A percentile compares a stretch with the other conserved stretches of the same genome.
phyloP scores from a whole-genome alignment of 2,329 filamentous ascomycete genomes.

The Furcasterigmium furcatum region DNA sequence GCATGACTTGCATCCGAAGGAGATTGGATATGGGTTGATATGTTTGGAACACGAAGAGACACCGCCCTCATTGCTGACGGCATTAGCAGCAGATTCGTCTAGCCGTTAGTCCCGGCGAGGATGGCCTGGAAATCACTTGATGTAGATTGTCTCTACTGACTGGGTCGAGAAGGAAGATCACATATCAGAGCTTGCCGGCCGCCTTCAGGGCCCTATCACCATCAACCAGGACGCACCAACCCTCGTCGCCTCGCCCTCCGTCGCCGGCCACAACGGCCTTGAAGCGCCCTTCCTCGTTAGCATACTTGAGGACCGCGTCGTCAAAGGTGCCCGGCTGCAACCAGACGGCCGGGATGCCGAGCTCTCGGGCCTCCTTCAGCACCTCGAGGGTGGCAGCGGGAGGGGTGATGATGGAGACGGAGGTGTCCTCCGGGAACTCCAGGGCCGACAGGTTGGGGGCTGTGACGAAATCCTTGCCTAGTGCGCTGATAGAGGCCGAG shows the following conservation, averaged over 20 bases:
- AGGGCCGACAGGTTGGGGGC: slow-evolving; percentile 64
- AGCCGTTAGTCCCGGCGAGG: no score
- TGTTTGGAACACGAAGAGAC: no score
- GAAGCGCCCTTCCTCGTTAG: slow-evolving; percentile 58
- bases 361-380: slow-evolving; percentile 71
- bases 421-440: slow-evolving; percentile 64
- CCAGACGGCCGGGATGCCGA: slow-evolving; percentile 76
- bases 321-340: slow-evolving; percentile 90
- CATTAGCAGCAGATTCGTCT: no score
- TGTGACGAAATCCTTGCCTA: slow-evolving; percentile 54
- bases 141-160: no score
- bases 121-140: no score
- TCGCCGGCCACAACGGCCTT: slow-evolving; percentile 65
- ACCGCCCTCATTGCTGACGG: no score
- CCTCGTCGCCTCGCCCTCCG: slow-evolving; percentile 64
- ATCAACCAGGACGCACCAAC: slow-evolving; percentile 87
- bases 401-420: slow-evolving; percentile 83
- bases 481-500: slow-evolving; percentile 54
- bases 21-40: no score
- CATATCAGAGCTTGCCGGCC: slow-evolving; percentile 46
- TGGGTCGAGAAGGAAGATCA: no score
- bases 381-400: slow-evolving; percentile 72
- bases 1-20: no score
- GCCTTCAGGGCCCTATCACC: slow-evolving; percentile 62
- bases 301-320: slow-evolving; percentile 68